Evolutionary conservation across 768 basidiomycete species (phyloP).

Genomic region (Bullera alba): DNA sequence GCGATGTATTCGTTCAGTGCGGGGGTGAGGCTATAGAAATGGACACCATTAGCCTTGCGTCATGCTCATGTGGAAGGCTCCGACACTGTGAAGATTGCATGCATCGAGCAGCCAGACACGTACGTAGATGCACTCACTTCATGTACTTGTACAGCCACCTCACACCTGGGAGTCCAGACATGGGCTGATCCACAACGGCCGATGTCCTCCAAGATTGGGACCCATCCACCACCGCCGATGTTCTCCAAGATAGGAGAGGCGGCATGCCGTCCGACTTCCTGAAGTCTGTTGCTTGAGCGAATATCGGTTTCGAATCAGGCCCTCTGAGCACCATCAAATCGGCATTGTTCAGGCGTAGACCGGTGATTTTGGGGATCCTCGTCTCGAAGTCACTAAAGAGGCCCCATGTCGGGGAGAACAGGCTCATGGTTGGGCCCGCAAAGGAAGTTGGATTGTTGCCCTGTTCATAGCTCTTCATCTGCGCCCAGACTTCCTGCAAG

Average conservation of each 20-base stretch:
- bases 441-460: no score
- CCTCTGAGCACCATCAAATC: conserved; percentile 74
- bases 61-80: conserved; percentile 63
- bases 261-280: conserved; percentile 50
- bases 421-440: no score
- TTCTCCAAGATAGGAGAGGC: no score
- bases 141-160: conserved; percentile 72
- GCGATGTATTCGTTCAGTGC: conserved; percentile 87
- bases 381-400: conserved; percentile 56
- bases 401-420: conserved; percentile 74
- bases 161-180: conserved; percentile 46
- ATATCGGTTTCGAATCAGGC: conserved; percentile 52
- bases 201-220: no score
- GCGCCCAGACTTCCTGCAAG: conserved; percentile 83
- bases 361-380: conserved; percentile 58
- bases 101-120: no score
- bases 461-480: conserved; percentile 66
- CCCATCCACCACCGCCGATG: no score
- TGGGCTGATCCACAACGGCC: conserved; percentile 59
- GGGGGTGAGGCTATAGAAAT: conserved; percentile 67
- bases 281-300: conserved; percentile 77
- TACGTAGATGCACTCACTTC: conserved; percentile 69
- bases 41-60: conserved; percentile 62
- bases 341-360: conserved; percentile 70
- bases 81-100: no score